Evolutionary conservation across 306 rosid species (phyloP), one percentile per base, ranked within the genome.

Genomic region (Rubus idaeus): DNA sequence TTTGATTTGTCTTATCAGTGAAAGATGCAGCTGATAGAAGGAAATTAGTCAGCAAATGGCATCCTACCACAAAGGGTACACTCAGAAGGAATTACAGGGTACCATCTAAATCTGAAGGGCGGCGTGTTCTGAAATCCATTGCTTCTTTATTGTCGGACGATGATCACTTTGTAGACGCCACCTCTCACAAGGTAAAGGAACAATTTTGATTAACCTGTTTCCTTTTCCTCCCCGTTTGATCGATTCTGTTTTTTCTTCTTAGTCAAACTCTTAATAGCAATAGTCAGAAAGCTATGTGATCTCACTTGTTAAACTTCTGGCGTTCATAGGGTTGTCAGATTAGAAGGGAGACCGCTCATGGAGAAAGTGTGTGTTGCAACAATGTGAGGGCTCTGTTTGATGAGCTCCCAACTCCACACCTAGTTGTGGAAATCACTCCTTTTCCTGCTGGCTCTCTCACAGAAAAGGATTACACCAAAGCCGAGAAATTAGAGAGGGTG

Each of bases 351-450:
- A 92, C 91, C 72, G 97, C 98, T 68, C 98, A 94, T 81, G 98
- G 98, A 77, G 98, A 94, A 85, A 94, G 95, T 74, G 98, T 94
- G 20, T 94, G 98, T 76, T 92, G 98, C 87, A 94, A 90, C 90
- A 92, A 94, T 44, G 97, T 94, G 74, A 90, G 98, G 90, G 98
- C 97, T 50, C 89, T 94, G 72, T 92, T 94, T 55, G 98, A 94
- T 63, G 98, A 94, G 84, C 95, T 94, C 55, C 98, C 98, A 65
- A 92, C 97, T 56, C 98, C 98, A 1, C 98, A 92, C 83, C 83
- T 94, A 16, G 57, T 69, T 53, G 93, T 94, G 57, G 96, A 94
- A 81, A 92, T 94, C 71, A 90, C 97, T 11, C 93, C 98, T 63
- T 90, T 94, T 80, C 98, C 97, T 6, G 85, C 85, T 67, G 98